Evolutionary conservation across 306 rosid species (phyloP).

Genomic region (Mimosa bimucronata): DNA sequence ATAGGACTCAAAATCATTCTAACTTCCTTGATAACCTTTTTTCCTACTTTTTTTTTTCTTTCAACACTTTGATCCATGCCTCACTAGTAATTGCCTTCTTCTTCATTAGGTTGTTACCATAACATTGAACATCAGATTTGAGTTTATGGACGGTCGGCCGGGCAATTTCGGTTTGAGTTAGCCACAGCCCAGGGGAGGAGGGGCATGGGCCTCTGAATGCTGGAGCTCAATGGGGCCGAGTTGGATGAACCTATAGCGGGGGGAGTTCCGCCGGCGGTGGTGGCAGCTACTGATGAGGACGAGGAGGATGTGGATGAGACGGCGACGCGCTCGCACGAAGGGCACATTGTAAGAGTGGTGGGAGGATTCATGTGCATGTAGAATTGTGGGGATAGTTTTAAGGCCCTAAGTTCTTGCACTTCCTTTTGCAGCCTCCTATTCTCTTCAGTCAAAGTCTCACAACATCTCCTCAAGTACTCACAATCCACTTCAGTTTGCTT

Average conservation of each 20-base stretch:
- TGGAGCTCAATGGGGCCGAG: slow-evolving; percentile 32
- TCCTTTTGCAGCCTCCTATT: slow-evolving; percentile 88
- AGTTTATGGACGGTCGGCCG: background rate
- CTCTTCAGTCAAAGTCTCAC: slow-evolving; percentile 84
- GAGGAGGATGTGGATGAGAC: slow-evolving; percentile 50
- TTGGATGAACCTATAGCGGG: slow-evolving; percentile 23
- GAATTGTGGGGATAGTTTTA: slow-evolving; percentile 83
- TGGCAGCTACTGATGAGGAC: slow-evolving; percentile 25
- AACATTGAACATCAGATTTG: background rate
- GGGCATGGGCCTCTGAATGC: slow-evolving; percentile 48
- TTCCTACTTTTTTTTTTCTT: background rate
- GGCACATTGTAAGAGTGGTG: slow-evolving; percentile 97
- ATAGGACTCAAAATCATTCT: background rate
- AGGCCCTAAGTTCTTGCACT: slow-evolving; percentile 90
- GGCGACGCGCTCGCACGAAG: slow-evolving; percentile 83
- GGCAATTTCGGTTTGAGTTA: slow-evolving; percentile 47
- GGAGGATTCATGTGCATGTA: slow-evolving; percentile 96
- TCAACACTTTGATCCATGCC: slow-evolving; percentile 19
- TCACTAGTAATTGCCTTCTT: background rate
- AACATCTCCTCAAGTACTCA: slow-evolving; percentile 79
- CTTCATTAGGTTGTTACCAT: background rate
- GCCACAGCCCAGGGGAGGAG: slow-evolving; percentile 81
- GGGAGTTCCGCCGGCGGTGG: slow-evolving; percentile 36
- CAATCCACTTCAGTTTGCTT: slow-evolving; percentile 98
- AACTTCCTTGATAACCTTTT: background rate